Percentiles rank a stretch among this genome's conserved stretches.
Conservation (phyloP, 352 stramenopile genomes). For the Phytopythium montanum region DNA sequence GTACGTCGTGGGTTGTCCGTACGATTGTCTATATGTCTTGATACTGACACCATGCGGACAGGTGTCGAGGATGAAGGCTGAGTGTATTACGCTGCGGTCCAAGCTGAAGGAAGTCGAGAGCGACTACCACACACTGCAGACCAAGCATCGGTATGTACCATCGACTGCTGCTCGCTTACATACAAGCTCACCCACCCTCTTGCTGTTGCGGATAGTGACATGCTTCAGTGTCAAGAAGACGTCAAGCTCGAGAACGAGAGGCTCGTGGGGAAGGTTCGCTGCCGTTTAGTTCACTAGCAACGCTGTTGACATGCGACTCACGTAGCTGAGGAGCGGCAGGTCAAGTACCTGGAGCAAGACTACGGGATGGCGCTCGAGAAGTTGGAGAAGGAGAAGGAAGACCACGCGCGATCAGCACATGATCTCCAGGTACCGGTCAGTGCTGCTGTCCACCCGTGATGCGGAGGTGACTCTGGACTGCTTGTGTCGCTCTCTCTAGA, state of each 20-base stretch:
- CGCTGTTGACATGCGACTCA: neutral
- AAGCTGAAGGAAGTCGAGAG: constrained; percentile 81
- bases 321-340: constrained; percentile 13
- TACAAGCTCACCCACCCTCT: neutral
- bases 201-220: constrained; percentile 20
- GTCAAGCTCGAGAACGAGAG: constrained; percentile 66
- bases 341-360: constrained; percentile 76
- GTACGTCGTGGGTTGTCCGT: constrained; percentile 19
- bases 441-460: neutral
- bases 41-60: constrained; percentile 8
- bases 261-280: constrained; percentile 47
- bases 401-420: constrained; percentile 20
- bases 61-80: constrained; percentile 63
- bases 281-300: neutral
- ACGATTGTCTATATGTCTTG: neutral
- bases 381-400: constrained; percentile 65
- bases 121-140: constrained; percentile 70
- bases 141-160: constrained; percentile 50
- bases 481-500: constrained; percentile 14
- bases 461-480: neutral
- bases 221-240: constrained; percentile 69
- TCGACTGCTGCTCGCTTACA: neutral
- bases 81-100: constrained; percentile 53
- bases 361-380: constrained; percentile 41
- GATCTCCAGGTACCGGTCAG: constrained; percentile 39